Evolutionary conservation across 352 stramenopile genomes (phyloP).

Genomic region (Pythium chondricola): DNA sequence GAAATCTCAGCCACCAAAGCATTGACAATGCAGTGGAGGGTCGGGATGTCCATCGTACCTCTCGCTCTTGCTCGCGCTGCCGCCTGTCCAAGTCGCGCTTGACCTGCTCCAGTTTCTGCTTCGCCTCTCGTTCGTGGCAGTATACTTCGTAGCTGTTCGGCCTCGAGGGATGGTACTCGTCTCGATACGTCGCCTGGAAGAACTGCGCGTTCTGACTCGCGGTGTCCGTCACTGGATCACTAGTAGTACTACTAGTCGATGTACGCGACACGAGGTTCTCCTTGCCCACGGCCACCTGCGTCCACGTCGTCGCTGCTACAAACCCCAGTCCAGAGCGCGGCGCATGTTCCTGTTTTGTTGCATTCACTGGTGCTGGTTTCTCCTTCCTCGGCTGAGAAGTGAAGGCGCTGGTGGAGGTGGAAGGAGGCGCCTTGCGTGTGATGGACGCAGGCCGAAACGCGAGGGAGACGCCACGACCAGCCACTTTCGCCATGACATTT

Average conservation of each 20-base stretch:
- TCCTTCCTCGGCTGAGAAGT: background rate
- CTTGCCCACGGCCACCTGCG: constrained; percentile 47
- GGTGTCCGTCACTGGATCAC: background rate
- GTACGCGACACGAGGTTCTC: too few species aligned
- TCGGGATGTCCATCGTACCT: constrained; percentile 31
- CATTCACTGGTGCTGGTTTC: background rate
- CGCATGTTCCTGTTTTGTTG: constrained; percentile 17
- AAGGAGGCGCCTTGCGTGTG: constrained; percentile 22
- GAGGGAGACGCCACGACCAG: constrained; percentile 26
- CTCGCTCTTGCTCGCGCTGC: constrained; percentile 63
- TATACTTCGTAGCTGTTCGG: constrained; percentile 88
- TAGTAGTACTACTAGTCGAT: background rate
- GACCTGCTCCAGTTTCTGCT: constrained; percentile 77
- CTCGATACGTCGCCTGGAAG: constrained; percentile 68
- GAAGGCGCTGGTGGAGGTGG: background rate
- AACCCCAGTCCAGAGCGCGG: constrained; percentile 81
- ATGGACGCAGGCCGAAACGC: constrained; percentile 58
- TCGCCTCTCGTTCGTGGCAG: constrained; percentile 71
- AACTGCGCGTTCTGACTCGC: constrained; percentile 32
- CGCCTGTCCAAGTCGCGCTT: constrained; percentile 73
- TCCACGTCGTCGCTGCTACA: constrained; percentile 90
- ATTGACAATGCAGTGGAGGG: too few species aligned
- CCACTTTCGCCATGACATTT: background rate
- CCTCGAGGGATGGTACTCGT: constrained; percentile 83
- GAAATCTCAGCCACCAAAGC: too few species aligned